A percentile compares a stretch with the other conserved stretches of the same genome.
These are phyloP conservation scores for Colletotrichum tanaceti DNA, from an alignment of 2,329 filamentous ascomycete genomes.

Conservation along the genomic window DNA sequence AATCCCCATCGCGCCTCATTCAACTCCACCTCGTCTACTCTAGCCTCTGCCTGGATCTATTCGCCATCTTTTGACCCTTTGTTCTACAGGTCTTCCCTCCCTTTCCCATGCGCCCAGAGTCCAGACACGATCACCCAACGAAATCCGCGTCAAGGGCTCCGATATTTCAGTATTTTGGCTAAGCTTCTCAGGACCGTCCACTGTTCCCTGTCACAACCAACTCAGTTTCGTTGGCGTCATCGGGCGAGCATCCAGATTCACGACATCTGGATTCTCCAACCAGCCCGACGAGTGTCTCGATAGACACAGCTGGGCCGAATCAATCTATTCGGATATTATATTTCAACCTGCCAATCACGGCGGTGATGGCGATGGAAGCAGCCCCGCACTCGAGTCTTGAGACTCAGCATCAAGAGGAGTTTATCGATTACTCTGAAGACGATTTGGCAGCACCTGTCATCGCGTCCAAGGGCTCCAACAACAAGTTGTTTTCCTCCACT, in stretches of 20 bases:
- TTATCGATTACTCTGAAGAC: slow-evolving; percentile 40
- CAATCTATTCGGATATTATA: neutral
- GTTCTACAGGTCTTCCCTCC: slow-evolving; percentile 8
- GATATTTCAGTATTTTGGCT: neutral
- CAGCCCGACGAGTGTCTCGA: neutral
- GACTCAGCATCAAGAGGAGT: slow-evolving; percentile 33
- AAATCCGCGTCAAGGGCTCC: neutral
- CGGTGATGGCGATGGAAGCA: slow-evolving; percentile 34
- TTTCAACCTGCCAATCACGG: neutral
- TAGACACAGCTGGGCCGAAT: no score
- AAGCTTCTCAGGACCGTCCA: neutral
- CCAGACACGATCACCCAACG: neutral
- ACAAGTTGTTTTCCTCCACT: slow-evolving; percentile 25
- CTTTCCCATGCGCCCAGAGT: neutral
- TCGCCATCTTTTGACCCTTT: slow-evolving; percentile 25
- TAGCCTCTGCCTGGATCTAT: slow-evolving; percentile 5
- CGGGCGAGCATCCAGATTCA: slow-evolving; percentile 19
- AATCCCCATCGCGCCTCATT: slow-evolving; percentile 37
- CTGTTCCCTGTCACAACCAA: neutral
- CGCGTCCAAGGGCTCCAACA: slow-evolving; percentile 22
- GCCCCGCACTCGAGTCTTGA: slow-evolving; percentile 23
- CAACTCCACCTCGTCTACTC: slow-evolving; percentile 25
- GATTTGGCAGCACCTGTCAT: slow-evolving; percentile 27
- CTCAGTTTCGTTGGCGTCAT: slow-evolving; percentile 3
- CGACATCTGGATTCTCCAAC: neutral